phyloP scores from a whole-genome alignment of 805 yeast species.

The Jamesozyma spencerorum region DNA sequence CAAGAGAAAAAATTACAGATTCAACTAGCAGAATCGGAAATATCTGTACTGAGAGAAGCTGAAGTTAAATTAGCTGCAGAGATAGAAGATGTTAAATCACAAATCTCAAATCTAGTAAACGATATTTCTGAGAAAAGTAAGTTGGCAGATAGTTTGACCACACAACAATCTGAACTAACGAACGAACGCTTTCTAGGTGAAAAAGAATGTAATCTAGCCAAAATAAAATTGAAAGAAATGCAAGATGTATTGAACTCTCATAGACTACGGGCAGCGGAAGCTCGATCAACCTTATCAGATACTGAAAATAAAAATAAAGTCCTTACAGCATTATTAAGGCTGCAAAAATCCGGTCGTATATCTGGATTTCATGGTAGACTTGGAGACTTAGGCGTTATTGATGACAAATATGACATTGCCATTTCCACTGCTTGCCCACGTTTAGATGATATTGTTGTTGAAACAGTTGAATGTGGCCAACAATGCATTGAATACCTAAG shows the following conservation, averaged over 20 bases:
- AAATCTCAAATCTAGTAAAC: conserved; percentile 37
- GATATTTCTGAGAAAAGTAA: conserved; percentile 44
- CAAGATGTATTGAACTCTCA: conserved; percentile 42
- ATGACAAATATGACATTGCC: conserved; percentile 82
- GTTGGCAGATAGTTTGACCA: conserved; percentile 36
- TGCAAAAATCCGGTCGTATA: conserved; percentile 74
- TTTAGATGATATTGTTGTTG: conserved; percentile 88
- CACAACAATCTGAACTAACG: conserved; percentile 39
- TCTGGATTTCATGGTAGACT: conserved; percentile 81
- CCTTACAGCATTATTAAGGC: conserved; percentile 52
- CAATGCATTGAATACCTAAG: conserved; percentile 76
- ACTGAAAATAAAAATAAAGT: conserved; percentile 67
- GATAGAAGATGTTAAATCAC: conserved; percentile 35
- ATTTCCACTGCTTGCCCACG: conserved; percentile 91
- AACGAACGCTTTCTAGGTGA: conserved; percentile 53
- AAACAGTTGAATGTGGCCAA: conserved; percentile 60
- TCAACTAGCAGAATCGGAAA: conserved; percentile 53
- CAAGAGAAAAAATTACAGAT: conserved; percentile 55
- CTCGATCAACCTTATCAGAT: conserved; percentile 47
- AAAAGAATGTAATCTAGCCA: conserved; percentile 44
- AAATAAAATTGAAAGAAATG: conserved; percentile 42
- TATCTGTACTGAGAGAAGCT: conserved; percentile 48
- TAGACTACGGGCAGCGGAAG: conserved; percentile 59
- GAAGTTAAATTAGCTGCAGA: conserved; percentile 37
- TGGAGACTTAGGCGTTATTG: conserved; percentile 89